Base-by-base conservation (phyloP, 1,139 yeast species). In the Nadsonia starkeyi-henricii region DNA sequence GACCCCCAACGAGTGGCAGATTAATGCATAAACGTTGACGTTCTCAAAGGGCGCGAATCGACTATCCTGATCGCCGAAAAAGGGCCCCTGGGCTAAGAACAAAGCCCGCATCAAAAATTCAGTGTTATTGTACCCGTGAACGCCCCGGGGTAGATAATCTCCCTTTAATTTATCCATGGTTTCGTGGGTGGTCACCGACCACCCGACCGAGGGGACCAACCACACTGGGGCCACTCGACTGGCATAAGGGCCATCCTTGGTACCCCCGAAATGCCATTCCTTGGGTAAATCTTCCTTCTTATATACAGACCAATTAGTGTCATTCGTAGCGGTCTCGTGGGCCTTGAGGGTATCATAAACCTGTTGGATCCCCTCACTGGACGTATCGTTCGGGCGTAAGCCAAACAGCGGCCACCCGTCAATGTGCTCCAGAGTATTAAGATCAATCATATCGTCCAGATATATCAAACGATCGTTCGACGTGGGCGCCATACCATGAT, bases 361-460 rank as follows among this genome's bases (percentile, higher is more conserved):
- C 9, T 70, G 71, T 3, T 66, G 66, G 2, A 69, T 62, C 8
- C 28, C 28, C 28, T 23, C 28, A 23, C 28, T 33, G 5, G 39
- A 13, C 0, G 39, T 69, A 43, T 41, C 49, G 15, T 45, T 63
- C 9, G 93, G 91, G 44, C 93, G 71, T 45, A 85, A 66, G 0
- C 94, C 95, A 57, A 73, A 80, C 51, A 85, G 68, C n/a, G 95
- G 95, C 89, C 93, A 84, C n/a, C 94, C 95, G 59, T 82, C 91
- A 43, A 74, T 66, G 58, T 79, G 80, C 50, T 78, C 81, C 46
- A 84, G 71, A 44, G 58, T 60, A 44, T 72, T 67, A 1, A 63
- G 57, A 33, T 33, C 39, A 8, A 85, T 64, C 18, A 83, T 54
- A 55, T 85, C 91, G 60, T 85, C 95, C 50, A 85, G 63, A 55